A percentile compares a stretch with the other conserved stretches of the same genome.
These are phyloP conservation scores for Balamuthia mandrillaris DNA, from an alignment of 208 protist species.

Conservation along the genomic window DNA sequence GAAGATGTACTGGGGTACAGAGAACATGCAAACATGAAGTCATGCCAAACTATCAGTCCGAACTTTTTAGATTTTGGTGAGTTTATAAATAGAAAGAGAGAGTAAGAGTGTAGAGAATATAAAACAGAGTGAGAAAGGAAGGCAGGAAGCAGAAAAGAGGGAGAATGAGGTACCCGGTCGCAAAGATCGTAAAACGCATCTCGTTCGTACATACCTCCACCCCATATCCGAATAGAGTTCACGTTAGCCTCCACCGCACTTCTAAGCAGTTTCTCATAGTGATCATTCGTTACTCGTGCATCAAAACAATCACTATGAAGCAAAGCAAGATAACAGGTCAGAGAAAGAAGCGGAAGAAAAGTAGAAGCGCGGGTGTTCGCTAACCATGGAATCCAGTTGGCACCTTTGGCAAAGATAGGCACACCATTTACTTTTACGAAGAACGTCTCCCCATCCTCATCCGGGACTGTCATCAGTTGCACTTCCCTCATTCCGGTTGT, in stretches of 20 bases:
- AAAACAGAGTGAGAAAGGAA: neutral
- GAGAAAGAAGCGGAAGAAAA: neutral
- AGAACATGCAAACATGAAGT: conserved; percentile 77
- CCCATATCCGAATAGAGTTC: conserved; percentile 78
- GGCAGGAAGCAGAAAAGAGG: neutral
- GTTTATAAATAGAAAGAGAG: neutral
- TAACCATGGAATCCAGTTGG: conserved; percentile 16
- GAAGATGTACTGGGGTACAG: conserved; percentile 62
- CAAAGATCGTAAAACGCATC: conserved; percentile 73
- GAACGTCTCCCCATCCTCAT: neutral
- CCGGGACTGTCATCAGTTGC: neutral
- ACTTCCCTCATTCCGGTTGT: neutral
- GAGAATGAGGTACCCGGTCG: conserved; percentile 41
- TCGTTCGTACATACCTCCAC: conserved; percentile 73
- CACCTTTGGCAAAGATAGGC: conserved; percentile 54
- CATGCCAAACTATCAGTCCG: conserved; percentile 77
- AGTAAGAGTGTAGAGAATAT: too few species aligned
- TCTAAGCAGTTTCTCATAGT: neutral
- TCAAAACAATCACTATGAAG: conserved; percentile 53
- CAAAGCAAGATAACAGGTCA: neutral
- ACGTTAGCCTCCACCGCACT: conserved; percentile 52
- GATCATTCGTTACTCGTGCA: neutral
- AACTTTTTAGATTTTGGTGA: neutral
- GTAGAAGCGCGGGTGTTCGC: neutral
- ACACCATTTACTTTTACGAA: conserved; percentile 27